Percentiles rank a stretch among this genome's conserved stretches.
phyloP scores from a whole-genome alignment of 2,329 filamentous ascomycete genomes.

The Arthrobotrys sinensis region DNA sequence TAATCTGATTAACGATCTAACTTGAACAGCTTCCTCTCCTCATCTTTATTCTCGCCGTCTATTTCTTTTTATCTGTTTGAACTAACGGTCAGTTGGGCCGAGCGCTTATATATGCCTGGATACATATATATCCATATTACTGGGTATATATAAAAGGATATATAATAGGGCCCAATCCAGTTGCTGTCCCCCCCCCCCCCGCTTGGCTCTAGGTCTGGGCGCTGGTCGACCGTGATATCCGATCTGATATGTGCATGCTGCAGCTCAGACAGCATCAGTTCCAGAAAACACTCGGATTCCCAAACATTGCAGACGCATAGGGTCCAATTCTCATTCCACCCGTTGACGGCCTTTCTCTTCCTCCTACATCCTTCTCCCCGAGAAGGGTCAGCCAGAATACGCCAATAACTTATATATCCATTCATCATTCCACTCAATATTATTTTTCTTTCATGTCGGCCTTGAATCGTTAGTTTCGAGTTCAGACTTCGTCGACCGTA shows the following conservation, averaged over 20 bases:
- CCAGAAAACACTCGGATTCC: constrained; percentile 47
- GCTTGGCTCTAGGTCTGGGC: constrained; percentile 9
- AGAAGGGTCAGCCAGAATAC: constrained; percentile 23
- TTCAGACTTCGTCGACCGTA: background rate
- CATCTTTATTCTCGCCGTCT: background rate
- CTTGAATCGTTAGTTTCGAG: constrained; percentile 15
- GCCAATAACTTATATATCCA: constrained; percentile 31
- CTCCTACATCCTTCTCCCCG: constrained; percentile 40
- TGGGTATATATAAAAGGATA: background rate
- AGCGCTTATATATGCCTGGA: too few relatives aligned
- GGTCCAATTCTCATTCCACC: constrained; percentile 13
- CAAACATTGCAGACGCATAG: constrained; percentile 25
- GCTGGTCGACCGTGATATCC: constrained; percentile 5
- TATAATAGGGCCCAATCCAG: background rate
- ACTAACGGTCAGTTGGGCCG: background rate
- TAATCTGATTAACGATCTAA: too few relatives aligned
- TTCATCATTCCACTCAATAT: constrained; percentile 5
- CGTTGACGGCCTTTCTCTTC: constrained; percentile 8
- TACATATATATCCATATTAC: background rate
- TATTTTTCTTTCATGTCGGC: constrained; percentile 26
- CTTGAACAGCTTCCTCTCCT: background rate
- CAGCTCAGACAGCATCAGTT: constrained; percentile 44
- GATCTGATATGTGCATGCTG: constrained; percentile 50
- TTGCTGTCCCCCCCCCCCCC: too few relatives aligned
- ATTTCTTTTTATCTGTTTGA: background rate